Evolutionary conservation across 768 basidiomycete genomes (phyloP).

Genomic region (Trametes coccinea): DNA sequence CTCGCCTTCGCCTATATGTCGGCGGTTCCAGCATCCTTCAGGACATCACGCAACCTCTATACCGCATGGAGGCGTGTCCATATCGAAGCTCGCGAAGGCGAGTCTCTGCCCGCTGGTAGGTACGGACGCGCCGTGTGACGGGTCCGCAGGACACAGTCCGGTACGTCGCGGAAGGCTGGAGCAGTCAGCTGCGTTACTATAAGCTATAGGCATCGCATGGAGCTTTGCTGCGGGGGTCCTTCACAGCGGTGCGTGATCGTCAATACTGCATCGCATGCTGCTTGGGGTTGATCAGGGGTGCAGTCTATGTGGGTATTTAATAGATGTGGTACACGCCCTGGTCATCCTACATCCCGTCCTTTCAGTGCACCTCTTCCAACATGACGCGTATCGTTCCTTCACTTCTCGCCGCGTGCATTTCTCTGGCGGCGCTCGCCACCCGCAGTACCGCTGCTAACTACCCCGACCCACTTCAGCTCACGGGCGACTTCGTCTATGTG

Average conservation of each 20-base stretch:
- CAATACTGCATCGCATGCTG: neutral
- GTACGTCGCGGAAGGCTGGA: neutral
- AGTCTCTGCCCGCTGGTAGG: neutral
- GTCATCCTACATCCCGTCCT: neutral
- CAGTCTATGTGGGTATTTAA: neutral
- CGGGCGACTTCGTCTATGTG: conserved; percentile 12
- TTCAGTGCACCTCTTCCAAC: neutral
- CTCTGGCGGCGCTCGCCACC: neutral
- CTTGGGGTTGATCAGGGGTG: neutral
- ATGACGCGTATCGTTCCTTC: neutral
- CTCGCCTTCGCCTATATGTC: neutral
- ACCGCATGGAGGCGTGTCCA: neutral
- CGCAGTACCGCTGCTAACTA: conserved; percentile 2
- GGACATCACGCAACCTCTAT: neutral
- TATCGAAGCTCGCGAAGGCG: neutral
- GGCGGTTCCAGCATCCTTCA: neutral
- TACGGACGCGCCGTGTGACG: neutral
- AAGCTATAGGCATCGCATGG: no score
- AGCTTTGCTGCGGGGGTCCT: neutral
- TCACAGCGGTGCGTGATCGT: conserved; percentile 7
- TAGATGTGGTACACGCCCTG: neutral
- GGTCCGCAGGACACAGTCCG: neutral
- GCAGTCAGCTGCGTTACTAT: neutral
- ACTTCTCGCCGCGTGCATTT: neutral
- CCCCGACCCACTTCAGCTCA: conserved; percentile 16